These are phyloP conservation scores for Clitopilus hobsonii DNA, from an alignment of 768 basidiomycete genomes.

Conservation along the genomic window DNA sequence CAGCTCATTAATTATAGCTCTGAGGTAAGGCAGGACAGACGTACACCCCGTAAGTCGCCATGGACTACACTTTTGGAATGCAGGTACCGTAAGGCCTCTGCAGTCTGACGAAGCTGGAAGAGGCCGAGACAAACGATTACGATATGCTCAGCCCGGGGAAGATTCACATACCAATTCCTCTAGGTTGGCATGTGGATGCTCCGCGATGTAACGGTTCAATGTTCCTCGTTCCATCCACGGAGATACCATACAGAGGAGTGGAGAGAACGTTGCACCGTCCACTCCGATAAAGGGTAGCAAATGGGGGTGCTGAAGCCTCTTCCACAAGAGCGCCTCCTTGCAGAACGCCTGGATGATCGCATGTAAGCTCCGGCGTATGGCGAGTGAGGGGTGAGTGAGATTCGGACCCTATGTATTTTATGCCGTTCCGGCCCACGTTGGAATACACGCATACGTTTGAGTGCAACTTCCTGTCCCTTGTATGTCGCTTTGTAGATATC, in stretches of 20 bases:
- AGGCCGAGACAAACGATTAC: no score
- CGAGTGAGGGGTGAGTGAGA: neutral
- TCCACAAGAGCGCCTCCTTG: slow-evolving; percentile 22
- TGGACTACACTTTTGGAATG: slow-evolving; percentile 14
- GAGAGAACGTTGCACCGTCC: slow-evolving; percentile 15
- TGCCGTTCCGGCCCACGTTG: slow-evolving; percentile 11
- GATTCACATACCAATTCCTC: slow-evolving; percentile 12
- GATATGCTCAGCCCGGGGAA: neutral
- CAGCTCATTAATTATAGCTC: neutral
- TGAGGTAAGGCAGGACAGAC: neutral
- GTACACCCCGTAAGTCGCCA: slow-evolving; percentile 17
- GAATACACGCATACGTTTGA: slow-evolving; percentile 23
- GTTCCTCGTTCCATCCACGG: slow-evolving; percentile 21
- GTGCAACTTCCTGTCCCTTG: slow-evolving; percentile 16
- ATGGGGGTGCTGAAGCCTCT: slow-evolving; percentile 17
- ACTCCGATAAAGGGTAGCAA: slow-evolving; percentile 23
- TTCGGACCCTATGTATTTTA: slow-evolving; percentile 9
- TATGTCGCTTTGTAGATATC: slow-evolving; percentile 21
- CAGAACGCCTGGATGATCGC: slow-evolving; percentile 14
- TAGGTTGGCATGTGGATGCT: slow-evolving; percentile 14
- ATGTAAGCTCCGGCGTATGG: neutral
- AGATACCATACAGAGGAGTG: slow-evolving; percentile 19
- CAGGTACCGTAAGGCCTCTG: slow-evolving; percentile 13
- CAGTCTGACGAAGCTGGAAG: slow-evolving; percentile 12
- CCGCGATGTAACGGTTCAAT: slow-evolving; percentile 11